A percentile compares a stretch with the other conserved stretches of the same genome.
These are phyloP conservation scores for Claviceps fusiformis DNA, from an alignment of 2,329 filamentous ascomycete genomes.

Conservation along the genomic window DNA sequence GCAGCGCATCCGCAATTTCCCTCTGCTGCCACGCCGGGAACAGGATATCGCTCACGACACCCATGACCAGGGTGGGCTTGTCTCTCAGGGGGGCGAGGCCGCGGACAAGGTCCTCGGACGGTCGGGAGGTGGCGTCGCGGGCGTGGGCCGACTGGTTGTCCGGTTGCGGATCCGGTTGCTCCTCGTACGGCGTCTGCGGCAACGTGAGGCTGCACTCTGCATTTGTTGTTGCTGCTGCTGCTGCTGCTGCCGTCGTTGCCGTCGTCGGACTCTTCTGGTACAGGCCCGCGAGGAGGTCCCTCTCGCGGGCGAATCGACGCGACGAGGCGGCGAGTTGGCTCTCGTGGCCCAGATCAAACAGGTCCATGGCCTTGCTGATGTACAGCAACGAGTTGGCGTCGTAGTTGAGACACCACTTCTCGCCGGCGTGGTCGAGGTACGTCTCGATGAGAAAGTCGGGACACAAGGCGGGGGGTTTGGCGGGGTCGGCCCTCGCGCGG, in stretches of 20 bases:
- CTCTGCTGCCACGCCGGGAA: conserved; percentile 98
- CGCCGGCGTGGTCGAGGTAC: conserved; percentile 92
- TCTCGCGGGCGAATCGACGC: conserved; percentile 48
- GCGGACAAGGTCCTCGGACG: conserved; percentile 65
- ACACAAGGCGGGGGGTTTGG: conserved; percentile 81
- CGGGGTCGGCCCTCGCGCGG: conserved; percentile 69
- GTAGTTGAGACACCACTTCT: conserved; percentile 96
- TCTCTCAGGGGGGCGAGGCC: conserved; percentile 61
- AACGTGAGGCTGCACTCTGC: conserved; percentile 62
- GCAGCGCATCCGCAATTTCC: conserved; percentile 77
- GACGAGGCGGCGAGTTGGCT: conserved; percentile 50
- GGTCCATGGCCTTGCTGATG: conserved; percentile 96
- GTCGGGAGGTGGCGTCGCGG: conserved; percentile 22
- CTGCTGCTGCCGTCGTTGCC: too few relatives aligned
- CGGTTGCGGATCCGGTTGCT: conserved; percentile 45
- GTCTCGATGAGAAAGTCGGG: conserved; percentile 97
- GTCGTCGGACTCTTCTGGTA: conserved; percentile 21
- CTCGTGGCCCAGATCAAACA: conserved; percentile 75
- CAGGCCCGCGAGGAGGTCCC: conserved; percentile 41
- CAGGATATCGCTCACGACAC: conserved; percentile 87
- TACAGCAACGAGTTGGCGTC: conserved; percentile 93
- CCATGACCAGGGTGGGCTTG: conserved; percentile 77
- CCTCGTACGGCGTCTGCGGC: conserved; percentile 72
- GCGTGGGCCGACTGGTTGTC: conserved; percentile 12
- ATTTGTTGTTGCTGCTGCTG: conserved; percentile 21